Evolutionary conservation across 108 stramenopile species (phyloP).

Genomic region (Craspedostauros australis): DNA sequence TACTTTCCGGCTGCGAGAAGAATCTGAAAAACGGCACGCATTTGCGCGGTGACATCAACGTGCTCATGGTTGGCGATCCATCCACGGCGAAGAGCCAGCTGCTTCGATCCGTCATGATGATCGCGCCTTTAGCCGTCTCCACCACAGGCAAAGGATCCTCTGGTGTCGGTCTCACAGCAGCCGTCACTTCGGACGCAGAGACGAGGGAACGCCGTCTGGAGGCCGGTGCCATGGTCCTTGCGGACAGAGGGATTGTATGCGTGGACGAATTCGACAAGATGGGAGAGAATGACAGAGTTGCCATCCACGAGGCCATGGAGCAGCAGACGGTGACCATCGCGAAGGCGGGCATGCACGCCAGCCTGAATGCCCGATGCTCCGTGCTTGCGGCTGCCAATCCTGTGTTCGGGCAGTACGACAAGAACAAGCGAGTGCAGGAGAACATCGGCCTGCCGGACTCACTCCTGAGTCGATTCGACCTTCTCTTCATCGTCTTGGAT

Average conservation of each 20-base stretch:
- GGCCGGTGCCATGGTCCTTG: constrained; percentile 99
- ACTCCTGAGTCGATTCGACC: constrained; percentile 96
- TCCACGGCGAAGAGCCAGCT: constrained; percentile 99
- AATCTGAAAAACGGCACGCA: constrained; percentile 97
- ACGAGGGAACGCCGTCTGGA: constrained; percentile 95
- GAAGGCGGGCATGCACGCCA: constrained; percentile 96
- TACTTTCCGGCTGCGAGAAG: constrained; percentile 92
- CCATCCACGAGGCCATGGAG: constrained; percentile 99
- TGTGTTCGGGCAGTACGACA: constrained; percentile 99
- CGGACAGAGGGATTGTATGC: constrained; percentile 97
- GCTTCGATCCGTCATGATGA: constrained; percentile 89
- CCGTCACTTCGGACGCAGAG: constrained; percentile 96
- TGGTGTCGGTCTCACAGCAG: constrained; percentile 99
- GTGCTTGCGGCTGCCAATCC: constrained; percentile 99
- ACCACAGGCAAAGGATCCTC: constrained; percentile 96
- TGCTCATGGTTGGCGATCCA: constrained; percentile 99
- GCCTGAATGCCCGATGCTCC: constrained; percentile 93
- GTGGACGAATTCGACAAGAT: constrained; percentile 97
- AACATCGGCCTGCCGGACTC: constrained; percentile 99
- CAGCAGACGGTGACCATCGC: constrained; percentile 99
- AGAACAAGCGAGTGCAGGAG: constrained; percentile 88
- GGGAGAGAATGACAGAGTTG: constrained; percentile 92
- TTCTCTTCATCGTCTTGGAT: constrained; percentile 99
- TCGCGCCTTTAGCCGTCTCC: constrained; percentile 93
- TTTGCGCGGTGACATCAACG: constrained; percentile 98